phyloP scores from a whole-genome alignment of 192 early-diverging fungal species.

The Umbelopsis isabellina region DNA sequence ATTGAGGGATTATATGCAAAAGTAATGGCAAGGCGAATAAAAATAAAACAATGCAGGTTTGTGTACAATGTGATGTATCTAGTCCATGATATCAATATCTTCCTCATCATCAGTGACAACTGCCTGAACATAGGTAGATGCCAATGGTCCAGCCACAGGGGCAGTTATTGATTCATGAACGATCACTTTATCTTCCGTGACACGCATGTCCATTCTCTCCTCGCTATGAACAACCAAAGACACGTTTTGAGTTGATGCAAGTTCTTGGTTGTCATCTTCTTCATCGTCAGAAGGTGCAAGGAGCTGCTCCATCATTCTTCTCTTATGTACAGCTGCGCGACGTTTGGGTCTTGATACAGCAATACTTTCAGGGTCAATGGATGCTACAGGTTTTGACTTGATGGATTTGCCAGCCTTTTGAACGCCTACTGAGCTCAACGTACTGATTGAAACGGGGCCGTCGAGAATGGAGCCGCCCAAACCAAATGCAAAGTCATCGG shows the following conservation, averaged over 20 bases:
- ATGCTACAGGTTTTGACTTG: conserved; percentile 1
- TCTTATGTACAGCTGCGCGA: conserved; percentile 41
- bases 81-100: conserved; percentile 47
- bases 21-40: not conserved
- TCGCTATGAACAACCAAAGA: conserved; percentile 29
- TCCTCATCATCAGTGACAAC: conserved; percentile 35
- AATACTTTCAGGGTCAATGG: conserved; percentile 32
- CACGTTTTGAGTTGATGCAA: conserved; percentile 8
- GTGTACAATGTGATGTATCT: conserved; percentile 24
- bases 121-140: conserved; percentile 1
- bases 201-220: conserved; percentile 39
- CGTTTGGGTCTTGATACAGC: conserved; percentile 34
- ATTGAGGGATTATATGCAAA: conserved; percentile 5
- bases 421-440: not conserved
- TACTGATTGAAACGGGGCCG: not conserved
- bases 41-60: not conserved
- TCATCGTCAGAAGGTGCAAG: conserved; percentile 35
- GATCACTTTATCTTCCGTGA: conserved; percentile 38
- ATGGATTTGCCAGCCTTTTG: not conserved
- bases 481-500: conserved; percentile 9
- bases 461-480: not conserved
- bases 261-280: conserved; percentile 20
- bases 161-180: conserved; percentile 26
- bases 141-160: conserved; percentile 4
- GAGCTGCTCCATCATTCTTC: conserved; percentile 41